Evolutionary conservation across 2,329 filamentous ascomycete genomes (phyloP), one percentile per base, ranked within the genome.

Genomic region (Hypoxylon sp.): DNA sequence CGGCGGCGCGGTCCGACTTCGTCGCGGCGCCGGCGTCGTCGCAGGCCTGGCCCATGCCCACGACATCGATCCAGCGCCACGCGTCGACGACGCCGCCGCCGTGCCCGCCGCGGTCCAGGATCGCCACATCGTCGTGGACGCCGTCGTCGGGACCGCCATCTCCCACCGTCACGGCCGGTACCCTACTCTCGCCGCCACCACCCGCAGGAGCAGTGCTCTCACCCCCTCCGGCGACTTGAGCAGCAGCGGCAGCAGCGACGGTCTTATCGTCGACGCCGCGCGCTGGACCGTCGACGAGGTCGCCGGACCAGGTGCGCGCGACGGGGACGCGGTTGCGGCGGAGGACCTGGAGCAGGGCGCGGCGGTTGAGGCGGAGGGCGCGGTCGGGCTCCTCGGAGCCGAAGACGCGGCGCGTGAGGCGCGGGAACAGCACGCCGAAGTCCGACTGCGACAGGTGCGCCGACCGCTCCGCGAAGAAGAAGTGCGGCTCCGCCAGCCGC

Each of bases 391-490:
- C 78, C 42, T 83, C 80, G 0, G 82, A 81, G 1, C 79, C 79
- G 63, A 87, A 84, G 7, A 87, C 79, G 64, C 79, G 81, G 67
- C 80, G 82, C 7, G 83, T 86, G 42, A 88, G 67, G 82, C 87
- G 89, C 0, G 91, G 91, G 69, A 96, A 96, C 18, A 96, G 75
- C 20, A 95, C 77, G 29, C 90, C 92, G 66, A 95, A 96, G 69
- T 96, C 92, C 17, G 86, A 90, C 74, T 96, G 92, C 55, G 84
- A 91, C 21, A 96, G 81, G 71, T 96, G 92, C 0, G 91, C 90
- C n/a, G 88, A 89, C 40, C 83, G 79, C 11, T 81, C 72, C 2
- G 91, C 87, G 72, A 91, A 94, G 76, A 90, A 96, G 68, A 94
- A 85, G 65, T 88, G 83, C 3, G 91, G 87, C 53, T 81, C 78